These are phyloP conservation scores for Stagonosporopsis chrysanthemi DNA, from an alignment of 2,329 filamentous ascomycete genomes.

Conservation along the genomic window DNA sequence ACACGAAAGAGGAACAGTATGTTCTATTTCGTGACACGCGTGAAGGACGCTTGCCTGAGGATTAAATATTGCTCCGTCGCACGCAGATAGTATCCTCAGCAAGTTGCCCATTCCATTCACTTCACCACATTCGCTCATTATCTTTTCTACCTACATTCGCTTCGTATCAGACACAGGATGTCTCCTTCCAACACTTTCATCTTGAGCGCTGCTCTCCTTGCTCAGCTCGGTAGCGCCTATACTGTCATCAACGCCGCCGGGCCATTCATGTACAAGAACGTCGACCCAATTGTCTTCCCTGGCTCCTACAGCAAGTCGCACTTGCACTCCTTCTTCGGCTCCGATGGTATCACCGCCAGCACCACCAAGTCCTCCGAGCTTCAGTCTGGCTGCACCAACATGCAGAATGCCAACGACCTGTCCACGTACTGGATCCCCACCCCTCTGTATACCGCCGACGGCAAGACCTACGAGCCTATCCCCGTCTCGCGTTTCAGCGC, in stretches of 20 bases:
- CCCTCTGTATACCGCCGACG: constrained; percentile 49
- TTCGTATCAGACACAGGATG: constrained; percentile 38
- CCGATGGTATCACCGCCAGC: constrained; percentile 52
- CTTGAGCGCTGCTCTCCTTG: constrained; percentile 36
- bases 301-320: constrained; percentile 51
- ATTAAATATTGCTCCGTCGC: constrained; percentile 6
- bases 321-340: constrained; percentile 57
- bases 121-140: constrained; percentile 7
- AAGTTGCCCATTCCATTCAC: constrained; percentile 7
- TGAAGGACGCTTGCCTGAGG: not conserved
- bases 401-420: constrained; percentile 58
- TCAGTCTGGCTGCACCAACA: constrained; percentile 55
- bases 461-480: constrained; percentile 44
- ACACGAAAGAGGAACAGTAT: constrained; percentile 7
- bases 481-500: constrained; percentile 53
- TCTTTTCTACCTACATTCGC: constrained; percentile 7
- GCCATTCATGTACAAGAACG: constrained; percentile 56
- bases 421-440: constrained; percentile 59
- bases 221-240: constrained; percentile 41
- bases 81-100: not conserved
- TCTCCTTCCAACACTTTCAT: constrained; percentile 33
- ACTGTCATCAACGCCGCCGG: constrained; percentile 44
- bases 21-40: not conserved
- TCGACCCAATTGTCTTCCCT: constrained; percentile 55
- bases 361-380: constrained; percentile 51